phyloP scores from a whole-genome alignment of 2,329 filamentous ascomycete species.

The Thelonectria discophora region DNA sequence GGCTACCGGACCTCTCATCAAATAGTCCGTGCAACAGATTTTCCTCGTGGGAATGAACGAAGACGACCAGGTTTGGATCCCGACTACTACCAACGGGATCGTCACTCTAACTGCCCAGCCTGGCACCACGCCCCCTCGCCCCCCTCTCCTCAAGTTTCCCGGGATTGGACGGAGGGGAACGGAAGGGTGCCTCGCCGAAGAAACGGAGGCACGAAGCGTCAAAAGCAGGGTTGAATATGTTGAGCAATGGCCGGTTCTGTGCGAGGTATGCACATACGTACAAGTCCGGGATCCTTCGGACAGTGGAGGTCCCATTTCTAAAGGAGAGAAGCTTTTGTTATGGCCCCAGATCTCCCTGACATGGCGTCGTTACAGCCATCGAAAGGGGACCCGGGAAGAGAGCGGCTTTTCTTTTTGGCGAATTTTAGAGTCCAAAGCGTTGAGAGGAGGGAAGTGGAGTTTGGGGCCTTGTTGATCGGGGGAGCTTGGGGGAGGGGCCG shows the following conservation, averaged over 20 bases:
- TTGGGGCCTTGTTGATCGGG: neutral
- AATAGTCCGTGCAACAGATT: neutral
- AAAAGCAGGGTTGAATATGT: slow-evolving; percentile 23
- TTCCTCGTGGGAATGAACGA: neutral
- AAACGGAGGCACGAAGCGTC: neutral
- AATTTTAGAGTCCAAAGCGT: neutral
- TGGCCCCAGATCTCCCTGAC: neutral
- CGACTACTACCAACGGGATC: slow-evolving; percentile 10
- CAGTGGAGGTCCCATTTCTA: neutral
- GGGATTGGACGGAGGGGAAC: slow-evolving; percentile 15
- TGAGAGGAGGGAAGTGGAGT: neutral
- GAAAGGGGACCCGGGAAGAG: neutral
- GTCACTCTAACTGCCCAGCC: slow-evolving; percentile 14
- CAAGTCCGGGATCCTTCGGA: too few relatives aligned
- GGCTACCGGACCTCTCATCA: neutral
- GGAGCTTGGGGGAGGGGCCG: slow-evolving; percentile 2
- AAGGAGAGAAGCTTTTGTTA: neutral
- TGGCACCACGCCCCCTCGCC: neutral
- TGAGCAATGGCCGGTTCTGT: neutral
- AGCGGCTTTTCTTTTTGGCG: neutral
- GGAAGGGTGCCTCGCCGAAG: slow-evolving; percentile 1
- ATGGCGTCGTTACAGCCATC: slow-evolving; percentile 1
- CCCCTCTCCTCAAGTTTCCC: slow-evolving; percentile 4
- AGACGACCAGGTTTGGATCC: neutral
- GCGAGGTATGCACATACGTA: neutral